Evolutionary conservation across 495 filamentous ascomycete species (phyloP).

Genomic region (Hypoxylon subgilvum): DNA sequence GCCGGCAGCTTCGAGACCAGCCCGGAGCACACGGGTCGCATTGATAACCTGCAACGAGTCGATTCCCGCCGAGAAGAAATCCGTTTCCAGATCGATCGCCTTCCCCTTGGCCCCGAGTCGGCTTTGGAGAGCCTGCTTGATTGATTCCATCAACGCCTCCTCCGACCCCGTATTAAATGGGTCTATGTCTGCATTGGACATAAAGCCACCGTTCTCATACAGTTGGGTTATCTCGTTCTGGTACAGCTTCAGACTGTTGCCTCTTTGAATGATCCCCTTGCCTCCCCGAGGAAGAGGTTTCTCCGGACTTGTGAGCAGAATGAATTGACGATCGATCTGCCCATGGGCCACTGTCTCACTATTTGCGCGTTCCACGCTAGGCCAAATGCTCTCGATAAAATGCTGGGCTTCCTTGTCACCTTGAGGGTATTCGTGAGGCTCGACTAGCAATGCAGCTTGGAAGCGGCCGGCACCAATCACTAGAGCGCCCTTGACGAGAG

Average conservation of each 20-base stretch:
- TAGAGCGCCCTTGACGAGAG: constrained; percentile 52
- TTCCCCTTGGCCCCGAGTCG: constrained; percentile 30
- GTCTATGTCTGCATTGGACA: constrained; percentile 27
- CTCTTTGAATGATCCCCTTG: constrained; percentile 63
- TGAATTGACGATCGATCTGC: constrained; percentile 46
- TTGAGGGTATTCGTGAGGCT: constrained; percentile 44
- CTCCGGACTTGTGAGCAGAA: constrained; percentile 50
- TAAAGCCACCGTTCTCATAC: constrained; percentile 43
- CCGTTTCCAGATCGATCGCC: constrained; percentile 42
- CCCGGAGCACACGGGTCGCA: constrained; percentile 43
- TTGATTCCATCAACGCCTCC: constrained; percentile 40
- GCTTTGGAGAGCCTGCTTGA: constrained; percentile 42
- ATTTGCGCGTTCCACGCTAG: constrained; percentile 51
- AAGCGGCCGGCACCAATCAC: constrained; percentile 59
- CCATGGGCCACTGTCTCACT: constrained; percentile 54
- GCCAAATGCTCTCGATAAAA: constrained; percentile 50
- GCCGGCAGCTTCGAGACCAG: constrained; percentile 43
- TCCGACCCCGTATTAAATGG: constrained; percentile 42
- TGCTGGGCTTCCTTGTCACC: constrained; percentile 36
- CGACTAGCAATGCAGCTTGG: constrained; percentile 59
- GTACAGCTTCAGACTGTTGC: constrained; percentile 55
- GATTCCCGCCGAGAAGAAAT: constrained; percentile 53
- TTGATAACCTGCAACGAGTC: constrained; percentile 61
- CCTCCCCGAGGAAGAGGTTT: constrained; percentile 61
- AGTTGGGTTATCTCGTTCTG: constrained; percentile 58